Evolutionary conservation across 2,329 filamentous ascomycete genomes (phyloP).

Genomic region (Fusarium piperis): DNA sequence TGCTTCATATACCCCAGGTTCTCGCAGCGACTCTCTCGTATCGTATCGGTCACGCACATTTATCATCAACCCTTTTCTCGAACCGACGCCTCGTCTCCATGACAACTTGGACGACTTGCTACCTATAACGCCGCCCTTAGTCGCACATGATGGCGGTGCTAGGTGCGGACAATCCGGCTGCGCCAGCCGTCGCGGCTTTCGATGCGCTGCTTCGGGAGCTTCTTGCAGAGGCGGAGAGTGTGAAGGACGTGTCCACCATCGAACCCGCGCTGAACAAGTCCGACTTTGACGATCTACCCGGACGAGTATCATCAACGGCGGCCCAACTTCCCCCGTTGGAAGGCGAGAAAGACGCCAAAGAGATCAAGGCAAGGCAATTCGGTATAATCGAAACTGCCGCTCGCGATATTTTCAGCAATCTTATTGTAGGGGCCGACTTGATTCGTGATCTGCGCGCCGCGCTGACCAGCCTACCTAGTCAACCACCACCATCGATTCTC

Average conservation of each 20-base stretch:
- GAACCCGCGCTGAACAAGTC: constrained; percentile 80
- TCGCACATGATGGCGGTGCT: constrained; percentile 60
- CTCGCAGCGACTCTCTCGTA: neutral
- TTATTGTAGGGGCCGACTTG: constrained; percentile 69
- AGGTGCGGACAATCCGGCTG: constrained; percentile 56
- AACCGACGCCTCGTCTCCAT: constrained; percentile 3
- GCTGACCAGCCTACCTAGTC: constrained; percentile 66
- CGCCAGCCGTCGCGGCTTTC: constrained; percentile 65
- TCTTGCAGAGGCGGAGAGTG: constrained; percentile 65
- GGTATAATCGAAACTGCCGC: constrained; percentile 85
- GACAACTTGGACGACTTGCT: constrained; percentile 18
- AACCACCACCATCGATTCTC: constrained; percentile 77
- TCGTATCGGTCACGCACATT: neutral
- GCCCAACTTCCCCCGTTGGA: constrained; percentile 42
- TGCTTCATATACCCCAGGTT: neutral
- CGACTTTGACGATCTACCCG: constrained; percentile 65
- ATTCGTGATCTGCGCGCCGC: constrained; percentile 31
- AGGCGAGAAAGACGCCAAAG: constrained; percentile 52
- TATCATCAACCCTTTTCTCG: neutral
- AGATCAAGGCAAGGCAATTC: constrained; percentile 62
- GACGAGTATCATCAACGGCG: constrained; percentile 53
- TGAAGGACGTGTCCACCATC: constrained; percentile 69
- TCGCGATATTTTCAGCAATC: constrained; percentile 79
- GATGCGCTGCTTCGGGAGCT: constrained; percentile 64
- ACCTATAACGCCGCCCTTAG: constrained; percentile 18